These are phyloP conservation scores for Zymoseptoria passerinii DNA, from an alignment of 2,329 filamentous ascomycete species.

Conservation along the genomic window DNA sequence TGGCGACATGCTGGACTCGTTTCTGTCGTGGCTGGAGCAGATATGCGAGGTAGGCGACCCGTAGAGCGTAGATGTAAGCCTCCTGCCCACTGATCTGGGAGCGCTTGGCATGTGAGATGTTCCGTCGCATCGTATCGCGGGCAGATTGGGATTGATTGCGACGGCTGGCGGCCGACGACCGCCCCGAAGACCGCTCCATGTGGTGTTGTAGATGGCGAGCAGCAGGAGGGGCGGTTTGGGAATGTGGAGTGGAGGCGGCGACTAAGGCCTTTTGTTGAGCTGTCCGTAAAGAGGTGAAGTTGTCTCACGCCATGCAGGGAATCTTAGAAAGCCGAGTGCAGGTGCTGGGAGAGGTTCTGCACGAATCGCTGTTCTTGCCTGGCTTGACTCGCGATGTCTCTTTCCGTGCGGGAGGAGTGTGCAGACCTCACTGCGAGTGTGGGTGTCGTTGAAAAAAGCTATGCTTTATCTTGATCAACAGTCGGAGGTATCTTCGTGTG, in stretches of 20 bases:
- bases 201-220: constrained; percentile 2
- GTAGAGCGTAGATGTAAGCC: constrained; percentile 83
- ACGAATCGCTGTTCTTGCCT: background rate
- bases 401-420: background rate
- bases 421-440: background rate
- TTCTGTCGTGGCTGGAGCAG: constrained; percentile 85
- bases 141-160: constrained; percentile 38
- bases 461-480: background rate
- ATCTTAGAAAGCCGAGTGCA: background rate
- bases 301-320: background rate
- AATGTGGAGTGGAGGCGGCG: background rate
- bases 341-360: background rate
- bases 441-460: background rate
- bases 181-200: constrained; percentile 23
- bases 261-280: background rate
- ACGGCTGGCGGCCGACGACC: constrained; percentile 29
- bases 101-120: constrained; percentile 29
- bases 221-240: background rate
- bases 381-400: background rate
- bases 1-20: constrained; percentile 72
- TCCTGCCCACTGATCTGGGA: constrained; percentile 52
- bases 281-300: background rate
- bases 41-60: constrained; percentile 85
- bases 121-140: constrained; percentile 33
- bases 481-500: background rate